Evolutionary conservation across 2,329 filamentous ascomycete species (phyloP), one percentile per base, ranked within the genome.

Genomic region (Aspergillus latus): DNA sequence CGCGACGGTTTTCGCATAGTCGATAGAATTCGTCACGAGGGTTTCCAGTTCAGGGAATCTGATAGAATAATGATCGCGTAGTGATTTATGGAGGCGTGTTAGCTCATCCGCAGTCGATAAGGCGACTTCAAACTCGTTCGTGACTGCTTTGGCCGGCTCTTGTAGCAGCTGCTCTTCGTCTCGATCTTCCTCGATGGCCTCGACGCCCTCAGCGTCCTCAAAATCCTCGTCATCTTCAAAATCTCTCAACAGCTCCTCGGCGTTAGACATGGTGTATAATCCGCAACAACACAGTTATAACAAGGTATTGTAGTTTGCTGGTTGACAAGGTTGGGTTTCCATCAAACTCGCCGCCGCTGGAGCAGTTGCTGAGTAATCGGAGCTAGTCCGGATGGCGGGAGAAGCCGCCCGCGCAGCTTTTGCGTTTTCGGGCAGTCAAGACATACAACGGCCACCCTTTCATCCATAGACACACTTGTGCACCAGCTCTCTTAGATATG

Each of bases 71-170:
- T 97, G 91, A 68, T 99, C 94, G 68, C 93, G 86, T 58, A 97
- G 91, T 73, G 91, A 95, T 76, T 99, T 99, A 80, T 99, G 94
- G 21, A 97, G 90, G 6, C 94, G 83, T 34, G 89, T 89, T 45
- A 97, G 89, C 73, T 97, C 93, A 69, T 90, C 90, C 64, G 96
- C 92, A 64, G 97, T 97, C 61, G 89, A 88, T 5, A 93, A 95
- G 0, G 94, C 96, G 6, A 96, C 92, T 71, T 95, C 90, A 44
- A 94, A 85, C 66, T 88, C 88, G 51, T 87, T 84, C 71, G 93
- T 90, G 59, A 87, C 82, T 60, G 88, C 86, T 63, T 89, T 85
- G 39, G 64, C 86, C 82, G 58, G 86, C 84, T 76, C 76, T 45
- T 77, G 74, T 43, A 80, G 80, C 15, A 72, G 74, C 76, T 82